Evolutionary conservation across 2,329 filamentous ascomycete genomes (phyloP).

Genomic region (Xylaria sp.): DNA sequence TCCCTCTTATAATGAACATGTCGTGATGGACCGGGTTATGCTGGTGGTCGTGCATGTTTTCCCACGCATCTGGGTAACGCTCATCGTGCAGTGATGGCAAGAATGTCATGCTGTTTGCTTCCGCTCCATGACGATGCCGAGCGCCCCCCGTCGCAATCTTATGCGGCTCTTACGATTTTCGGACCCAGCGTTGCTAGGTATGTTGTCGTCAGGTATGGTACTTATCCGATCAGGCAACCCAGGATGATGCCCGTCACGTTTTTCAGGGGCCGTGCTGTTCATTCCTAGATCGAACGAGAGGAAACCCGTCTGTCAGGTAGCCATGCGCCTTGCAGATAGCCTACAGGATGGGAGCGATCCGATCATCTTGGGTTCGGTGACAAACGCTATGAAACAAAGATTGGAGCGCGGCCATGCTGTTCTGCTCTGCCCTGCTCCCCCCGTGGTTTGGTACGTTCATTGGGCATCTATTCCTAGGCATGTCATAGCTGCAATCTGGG

Average conservation of each 20-base stretch:
- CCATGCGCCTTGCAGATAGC: not conserved
- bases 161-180: not conserved
- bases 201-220: too few relatives aligned
- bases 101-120: not conserved
- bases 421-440: constrained; percentile 4
- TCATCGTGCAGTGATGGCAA: not conserved
- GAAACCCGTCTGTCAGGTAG: not conserved
- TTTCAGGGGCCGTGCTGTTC: too few relatives aligned
- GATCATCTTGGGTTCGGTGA: not conserved
- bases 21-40: not conserved
- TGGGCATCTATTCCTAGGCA: constrained; percentile 1
- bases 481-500: constrained; percentile 14
- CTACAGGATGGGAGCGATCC: not conserved
- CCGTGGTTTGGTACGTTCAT: not conserved
- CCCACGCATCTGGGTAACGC: not conserved
- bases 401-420: not conserved
- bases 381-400: constrained; percentile 22
- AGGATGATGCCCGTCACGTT: too few relatives aligned
- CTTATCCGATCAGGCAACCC: too few relatives aligned
- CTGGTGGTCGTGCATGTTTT: not conserved
- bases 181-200: not conserved
- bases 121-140: not conserved
- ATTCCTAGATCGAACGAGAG: not conserved
- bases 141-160: too few relatives aligned
- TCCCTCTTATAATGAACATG: not conserved